These are phyloP conservation scores for Ceratocystis diversiconidia DNA, from an alignment of 2,329 filamentous ascomycete species.

Conservation along the genomic window DNA sequence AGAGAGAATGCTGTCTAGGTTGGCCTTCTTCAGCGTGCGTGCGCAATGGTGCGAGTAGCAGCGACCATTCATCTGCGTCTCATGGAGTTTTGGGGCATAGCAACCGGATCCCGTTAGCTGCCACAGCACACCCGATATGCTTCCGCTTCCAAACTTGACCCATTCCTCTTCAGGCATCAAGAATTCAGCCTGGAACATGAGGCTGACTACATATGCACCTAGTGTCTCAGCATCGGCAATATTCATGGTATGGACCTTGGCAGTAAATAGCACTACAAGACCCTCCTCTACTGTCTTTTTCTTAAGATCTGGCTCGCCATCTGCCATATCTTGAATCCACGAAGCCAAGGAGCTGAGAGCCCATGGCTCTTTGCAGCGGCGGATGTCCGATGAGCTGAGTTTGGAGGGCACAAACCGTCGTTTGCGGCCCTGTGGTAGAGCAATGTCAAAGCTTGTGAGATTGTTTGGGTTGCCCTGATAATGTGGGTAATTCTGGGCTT, in stretches of 20 bases:
- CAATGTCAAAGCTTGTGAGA: conserved; percentile 63
- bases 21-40: conserved; percentile 85
- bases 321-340: conserved; percentile 81
- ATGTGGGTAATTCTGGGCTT: conserved; percentile 33
- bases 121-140: conserved; percentile 79
- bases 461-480: conserved; percentile 42
- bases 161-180: conserved; percentile 87
- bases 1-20: conserved; percentile 58
- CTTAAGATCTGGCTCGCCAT: conserved; percentile 79
- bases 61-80: conserved; percentile 51
- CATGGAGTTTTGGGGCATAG: conserved; percentile 74
- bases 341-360: conserved; percentile 72
- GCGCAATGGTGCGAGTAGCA: conserved; percentile 95
- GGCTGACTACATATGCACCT: conserved; percentile 58
- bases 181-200: conserved; percentile 66
- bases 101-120: conserved; percentile 86
- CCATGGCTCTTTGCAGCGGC: conserved; percentile 80
- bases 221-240: conserved; percentile 88
- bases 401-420: conserved; percentile 79
- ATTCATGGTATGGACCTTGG: conserved; percentile 97
- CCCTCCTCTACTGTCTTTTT: conserved; percentile 76
- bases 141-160: conserved; percentile 77
- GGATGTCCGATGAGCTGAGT: conserved; percentile 65
- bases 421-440: conserved; percentile 62
- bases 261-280: conserved; percentile 74